Conservation (phyloP, 2,329 filamentous ascomycete genomes). For the Dactylellina leptospora region DNA sequence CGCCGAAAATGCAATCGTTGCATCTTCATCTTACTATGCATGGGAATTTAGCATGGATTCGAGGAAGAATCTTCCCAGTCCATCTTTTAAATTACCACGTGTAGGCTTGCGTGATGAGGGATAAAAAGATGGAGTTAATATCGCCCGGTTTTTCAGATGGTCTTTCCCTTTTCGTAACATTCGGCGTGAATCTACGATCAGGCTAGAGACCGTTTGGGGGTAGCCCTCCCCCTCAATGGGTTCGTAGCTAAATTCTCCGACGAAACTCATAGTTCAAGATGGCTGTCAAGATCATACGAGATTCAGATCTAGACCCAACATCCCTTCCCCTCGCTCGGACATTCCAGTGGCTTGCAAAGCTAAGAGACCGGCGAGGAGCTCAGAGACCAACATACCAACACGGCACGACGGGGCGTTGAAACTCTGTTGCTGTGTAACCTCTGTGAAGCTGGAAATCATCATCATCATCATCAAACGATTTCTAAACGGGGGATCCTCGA, state of each 20-base stretch:
- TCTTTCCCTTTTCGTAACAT: neutral
- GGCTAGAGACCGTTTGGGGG: neutral
- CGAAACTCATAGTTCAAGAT: slow-evolving; percentile 1
- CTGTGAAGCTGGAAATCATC: no score
- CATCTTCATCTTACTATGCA: slow-evolving; percentile 30
- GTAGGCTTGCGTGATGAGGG: slow-evolving; percentile 46
- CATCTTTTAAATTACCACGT: slow-evolving; percentile 31
- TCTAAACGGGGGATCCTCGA: no score
- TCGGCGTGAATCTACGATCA: neutral
- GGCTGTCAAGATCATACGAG: slow-evolving; percentile 1
- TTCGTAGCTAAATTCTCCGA: slow-evolving; percentile 31
- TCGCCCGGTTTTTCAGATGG: neutral
- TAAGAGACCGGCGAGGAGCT: slow-evolving; percentile 24
- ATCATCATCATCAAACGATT: no score
- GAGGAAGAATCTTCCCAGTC: slow-evolving; percentile 10
- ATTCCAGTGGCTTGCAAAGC: slow-evolving; percentile 31
- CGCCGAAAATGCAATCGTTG: slow-evolving; percentile 14
- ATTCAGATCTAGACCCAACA: slow-evolving; percentile 25
- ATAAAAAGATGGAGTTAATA: slow-evolving; percentile 21
- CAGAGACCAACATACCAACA: slow-evolving; percentile 23
- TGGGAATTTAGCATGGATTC: slow-evolving; percentile 19
- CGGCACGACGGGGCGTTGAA: slow-evolving; percentile 24
- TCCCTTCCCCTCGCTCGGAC: neutral
- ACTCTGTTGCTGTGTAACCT: slow-evolving; percentile 43
- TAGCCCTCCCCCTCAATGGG: no score